phyloP scores from a whole-genome alignment of 2,329 filamentous ascomycete species.

The Neoarthrinium moseri region DNA sequence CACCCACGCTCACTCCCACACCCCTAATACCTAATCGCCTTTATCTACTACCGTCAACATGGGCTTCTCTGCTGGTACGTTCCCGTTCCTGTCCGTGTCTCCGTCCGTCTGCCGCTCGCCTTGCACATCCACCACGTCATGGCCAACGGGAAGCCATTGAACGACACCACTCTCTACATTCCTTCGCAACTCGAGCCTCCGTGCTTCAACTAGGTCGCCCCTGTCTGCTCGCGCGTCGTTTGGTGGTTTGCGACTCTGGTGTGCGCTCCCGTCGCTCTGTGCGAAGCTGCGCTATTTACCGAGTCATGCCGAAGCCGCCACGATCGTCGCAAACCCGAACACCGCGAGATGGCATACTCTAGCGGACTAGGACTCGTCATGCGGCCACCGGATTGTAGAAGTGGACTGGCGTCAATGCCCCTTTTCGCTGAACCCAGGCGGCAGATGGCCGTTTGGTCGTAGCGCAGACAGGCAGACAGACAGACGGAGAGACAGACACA shows the following conservation, averaged over 20 bases:
- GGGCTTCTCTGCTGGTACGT: constrained; percentile 44
- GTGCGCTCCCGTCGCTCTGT: constrained; percentile 9
- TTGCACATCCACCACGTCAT: constrained; percentile 15
- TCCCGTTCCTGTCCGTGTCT: constrained; percentile 12
- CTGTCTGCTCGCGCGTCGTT: constrained; percentile 3
- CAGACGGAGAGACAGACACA: no score
- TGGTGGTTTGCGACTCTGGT: constrained; percentile 13
- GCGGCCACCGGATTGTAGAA: no score
- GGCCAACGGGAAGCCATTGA: constrained; percentile 24
- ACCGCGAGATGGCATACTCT: background rate
- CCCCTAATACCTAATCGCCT: constrained; percentile 26
- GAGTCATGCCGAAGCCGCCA: background rate
- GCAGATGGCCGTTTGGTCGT: no score
- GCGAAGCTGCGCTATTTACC: constrained; percentile 31
- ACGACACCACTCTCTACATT: background rate
- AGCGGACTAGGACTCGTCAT: no score
- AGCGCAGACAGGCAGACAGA: no score
- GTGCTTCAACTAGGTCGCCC: constrained; percentile 2
- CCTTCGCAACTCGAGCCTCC: constrained; percentile 4
- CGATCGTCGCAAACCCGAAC: background rate
- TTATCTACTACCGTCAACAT: constrained; percentile 37
- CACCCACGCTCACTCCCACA: constrained; percentile 8
- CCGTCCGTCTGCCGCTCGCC: constrained; percentile 14
- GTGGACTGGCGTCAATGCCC: background rate
- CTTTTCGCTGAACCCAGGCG: no score